Base-by-base conservation (phyloP, 1,284 basidiomycete genomes). In the Moniliella sp. region DNA sequence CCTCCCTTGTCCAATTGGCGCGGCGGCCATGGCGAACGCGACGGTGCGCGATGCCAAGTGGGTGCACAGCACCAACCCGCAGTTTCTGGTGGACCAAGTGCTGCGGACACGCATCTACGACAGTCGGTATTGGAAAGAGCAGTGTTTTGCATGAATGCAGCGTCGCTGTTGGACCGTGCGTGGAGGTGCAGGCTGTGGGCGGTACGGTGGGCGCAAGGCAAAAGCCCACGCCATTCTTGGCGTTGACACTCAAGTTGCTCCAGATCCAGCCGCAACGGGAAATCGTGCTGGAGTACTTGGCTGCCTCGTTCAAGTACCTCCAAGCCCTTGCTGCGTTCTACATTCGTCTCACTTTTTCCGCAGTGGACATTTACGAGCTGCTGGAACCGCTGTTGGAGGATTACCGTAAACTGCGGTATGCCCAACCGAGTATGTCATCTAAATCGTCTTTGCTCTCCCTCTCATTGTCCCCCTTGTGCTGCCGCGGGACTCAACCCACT, bases 211-310 rank as follows among this genome's bases (percentile, higher is more conserved):
- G 49, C 10, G 31, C 48, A 8, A n/a, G n/a, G n/a, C 42, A 47
- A 25, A 37, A 44, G 1, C 50, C 52, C 0, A 51, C 44, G 2
- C 42, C 47, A 18, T 59, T 56, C 84, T 15, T 91, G 79, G 88
- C 80, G 56, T 67, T 99, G 15, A 70, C 86, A 16, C 68, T 93
- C 45, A 97, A 97, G 61, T 68, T 99, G 34, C 67, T 99, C 16
- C 91, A 97, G 63, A 75, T 99, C 29, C 88, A 97, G 57, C 91
- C 91, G 1, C 81, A 94, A 62, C 83, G 83, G 57, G 82, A 88
- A 61, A 94, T 97, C 39, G 61, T 97, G 29, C 64, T 91, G 3
- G 91, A 94, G 54, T 99, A 99, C 57, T 66, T 99, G 13, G n/a
- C n/a, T n/a, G n/a, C n/a, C n/a, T n/a, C n/a, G n/a, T n/a, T n/a